A percentile compares a stretch with the other conserved stretches of the same genome.
Conservation (phyloP, 345 rosid genomes). For the Diplotaxis tenuifolia region DNA sequence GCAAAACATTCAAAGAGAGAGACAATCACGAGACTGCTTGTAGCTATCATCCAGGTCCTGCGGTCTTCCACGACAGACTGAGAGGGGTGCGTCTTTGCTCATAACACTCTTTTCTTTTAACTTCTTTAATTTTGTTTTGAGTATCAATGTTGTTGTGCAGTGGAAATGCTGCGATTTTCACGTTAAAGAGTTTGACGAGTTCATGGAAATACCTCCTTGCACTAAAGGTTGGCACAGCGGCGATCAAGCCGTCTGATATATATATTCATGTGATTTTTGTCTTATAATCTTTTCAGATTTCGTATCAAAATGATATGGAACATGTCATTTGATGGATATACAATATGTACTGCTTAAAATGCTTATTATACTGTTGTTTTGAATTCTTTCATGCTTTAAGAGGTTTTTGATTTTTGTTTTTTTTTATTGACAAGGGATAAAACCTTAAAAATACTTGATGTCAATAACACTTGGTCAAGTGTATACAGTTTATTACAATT, state of each 20-base stretch:
- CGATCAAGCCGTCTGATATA: conserved; percentile 37
- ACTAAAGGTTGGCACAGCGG: conserved; percentile 84
- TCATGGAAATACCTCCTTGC: conserved; percentile 88
- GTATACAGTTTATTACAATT: background rate
- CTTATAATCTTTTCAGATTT: background rate
- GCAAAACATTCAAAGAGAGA: conserved; percentile 75
- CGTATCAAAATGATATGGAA: background rate
- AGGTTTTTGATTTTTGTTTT: background rate
- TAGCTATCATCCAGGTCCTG: conserved; percentile 90
- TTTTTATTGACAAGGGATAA: background rate
- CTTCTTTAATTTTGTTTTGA: background rate
- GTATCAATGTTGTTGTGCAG: conserved; percentile 39
- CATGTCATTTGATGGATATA: background rate
- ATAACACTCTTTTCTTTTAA: background rate
- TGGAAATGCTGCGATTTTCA: conserved; percentile 94
- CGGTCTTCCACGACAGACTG: conserved; percentile 83
- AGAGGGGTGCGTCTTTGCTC: conserved; percentile 57
- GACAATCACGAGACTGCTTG: conserved; percentile 85
- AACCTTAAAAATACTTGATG: background rate
- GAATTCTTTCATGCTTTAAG: background rate
- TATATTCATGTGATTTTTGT: background rate
- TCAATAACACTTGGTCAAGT: background rate
- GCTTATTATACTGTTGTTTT: background rate
- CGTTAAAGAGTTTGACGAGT: conserved; percentile 93
- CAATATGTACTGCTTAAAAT: conserved; percentile 7